Conservation (phyloP, 192 early-diverging fungal genomes). For the Linnemannia elongata region DNA sequence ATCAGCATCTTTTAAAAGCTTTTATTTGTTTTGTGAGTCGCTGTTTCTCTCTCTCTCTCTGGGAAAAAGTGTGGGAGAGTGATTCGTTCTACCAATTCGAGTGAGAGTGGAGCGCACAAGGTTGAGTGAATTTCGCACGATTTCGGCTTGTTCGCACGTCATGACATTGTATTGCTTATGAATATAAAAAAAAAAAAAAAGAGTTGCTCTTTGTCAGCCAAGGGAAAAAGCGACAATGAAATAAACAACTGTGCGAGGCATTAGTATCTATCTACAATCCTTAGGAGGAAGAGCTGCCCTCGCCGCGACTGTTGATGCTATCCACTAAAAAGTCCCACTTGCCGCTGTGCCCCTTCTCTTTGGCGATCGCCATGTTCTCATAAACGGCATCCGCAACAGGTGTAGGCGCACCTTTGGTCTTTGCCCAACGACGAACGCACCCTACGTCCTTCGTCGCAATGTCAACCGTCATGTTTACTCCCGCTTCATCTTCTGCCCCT, state of each 20-base stretch:
- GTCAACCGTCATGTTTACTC: constrained; percentile 49
- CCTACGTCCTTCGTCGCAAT: constrained; percentile 56
- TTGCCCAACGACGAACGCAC: constrained; percentile 43
- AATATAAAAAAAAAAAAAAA: background rate
- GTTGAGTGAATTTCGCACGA: background rate
- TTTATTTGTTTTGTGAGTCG: background rate
- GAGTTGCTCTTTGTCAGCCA: background rate
- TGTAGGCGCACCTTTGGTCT: constrained; percentile 27
- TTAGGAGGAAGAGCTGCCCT: too few species aligned
- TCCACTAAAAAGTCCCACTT: constrained; percentile 17
- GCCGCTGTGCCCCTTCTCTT: constrained; percentile 16
- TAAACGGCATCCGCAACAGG: constrained; percentile 25
- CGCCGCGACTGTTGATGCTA: background rate
- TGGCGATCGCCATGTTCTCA: constrained; percentile 11
- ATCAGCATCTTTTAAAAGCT: background rate
- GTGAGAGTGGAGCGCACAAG: background rate
- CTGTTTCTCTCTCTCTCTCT: background rate
- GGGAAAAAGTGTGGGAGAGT: background rate
- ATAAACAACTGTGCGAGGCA: background rate
- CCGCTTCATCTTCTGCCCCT: constrained; percentile 32
- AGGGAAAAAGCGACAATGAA: background rate
- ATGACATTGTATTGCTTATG: background rate
- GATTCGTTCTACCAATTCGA: background rate
- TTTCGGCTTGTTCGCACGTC: background rate
- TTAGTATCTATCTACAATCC: too few species aligned